phyloP scores from a whole-genome alignment of 371 early-diverging fungal genomes.

The Mortierella sp. region DNA sequence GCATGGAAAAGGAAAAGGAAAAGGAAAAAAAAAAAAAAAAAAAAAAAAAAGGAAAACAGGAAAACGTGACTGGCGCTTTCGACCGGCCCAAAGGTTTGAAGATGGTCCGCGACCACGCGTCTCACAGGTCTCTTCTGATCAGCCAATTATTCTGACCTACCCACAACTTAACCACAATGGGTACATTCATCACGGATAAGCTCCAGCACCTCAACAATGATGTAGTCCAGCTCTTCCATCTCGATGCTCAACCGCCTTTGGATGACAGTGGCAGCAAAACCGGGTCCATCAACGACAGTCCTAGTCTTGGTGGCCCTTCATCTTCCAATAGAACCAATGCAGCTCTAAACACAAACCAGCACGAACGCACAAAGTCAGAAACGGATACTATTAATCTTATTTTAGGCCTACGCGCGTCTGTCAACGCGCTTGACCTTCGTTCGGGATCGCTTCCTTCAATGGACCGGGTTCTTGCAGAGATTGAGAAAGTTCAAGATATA shows the following conservation, averaged over 20 bases:
- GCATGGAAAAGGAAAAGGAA: background rate
- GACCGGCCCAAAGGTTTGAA: background rate
- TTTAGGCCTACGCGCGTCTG: conserved; percentile 16
- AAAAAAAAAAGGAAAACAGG: background rate
- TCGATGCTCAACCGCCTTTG: conserved; percentile 31
- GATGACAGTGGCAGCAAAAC: background rate
- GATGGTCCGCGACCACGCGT: too few relatives aligned
- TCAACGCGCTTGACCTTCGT: conserved; percentile 31
- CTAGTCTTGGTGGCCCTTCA: background rate
- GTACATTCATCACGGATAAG: conserved; percentile 46
- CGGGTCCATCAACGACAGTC: background rate
- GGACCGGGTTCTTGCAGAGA: conserved; percentile 33
- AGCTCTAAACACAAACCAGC: too few relatives aligned
- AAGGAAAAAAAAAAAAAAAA: background rate
- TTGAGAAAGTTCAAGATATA: conserved; percentile 31
- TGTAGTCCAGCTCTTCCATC: conserved; percentile 49
- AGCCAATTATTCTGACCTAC: background rate
- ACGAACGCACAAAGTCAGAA: conserved; percentile 5
- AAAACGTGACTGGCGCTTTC: background rate
- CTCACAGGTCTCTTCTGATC: background rate
- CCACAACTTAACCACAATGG: conserved; percentile 20
- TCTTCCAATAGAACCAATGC: too few relatives aligned
- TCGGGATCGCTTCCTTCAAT: conserved; percentile 31
- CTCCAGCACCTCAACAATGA: conserved; percentile 42
- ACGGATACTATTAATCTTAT: background rate